Base-by-base conservation (phyloP, 179 eudicot genomes). In the Beta macrorhiza region DNA sequence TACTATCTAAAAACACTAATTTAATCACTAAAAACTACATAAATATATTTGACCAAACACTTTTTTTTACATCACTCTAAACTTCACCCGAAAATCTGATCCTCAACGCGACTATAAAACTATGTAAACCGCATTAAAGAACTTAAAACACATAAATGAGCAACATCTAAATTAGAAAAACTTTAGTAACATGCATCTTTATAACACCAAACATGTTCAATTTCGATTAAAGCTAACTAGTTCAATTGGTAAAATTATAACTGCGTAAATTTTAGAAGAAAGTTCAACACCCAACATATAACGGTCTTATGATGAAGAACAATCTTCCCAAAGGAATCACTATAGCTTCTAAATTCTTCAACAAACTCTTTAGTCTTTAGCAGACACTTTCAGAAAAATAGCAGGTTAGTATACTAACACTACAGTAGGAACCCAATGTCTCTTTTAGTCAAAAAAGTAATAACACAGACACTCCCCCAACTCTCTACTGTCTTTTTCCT, bases 371-470 rank as follows among this genome's bases (percentile, higher is more conserved):
- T 37, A 37, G 42, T 20, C 61, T 69, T 32, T 61, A 25, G 32
- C 57, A 75, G 76, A 80, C 55, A 67, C 55, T 70, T 52, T 17
- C 78, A 15, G 57, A 47, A 6, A 53, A 71, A 77, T 9, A 73
- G 16, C 42, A 80, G 51, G 1, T 0, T 13, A 20, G 32, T 11
- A 47, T 19, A 51, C 71, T 77, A 49, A 49, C 53, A 49, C 53
- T 49, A 49, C 1, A 5, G 1, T 49, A 6, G 42, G 0, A 25
- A 76, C 55, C 74, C 73, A n/a, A 70, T 62, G 67, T 77, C 70
- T 77, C 70, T 77, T 73, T 77, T 64, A 65, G 81, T 84, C 84
- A 81, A 81, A 72, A 77, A 84, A 81, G 32, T 29, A 65, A 9
- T 8, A 5, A 56, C 16, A 63, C 59, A 68, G 19, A 16, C 68